Evolutionary conservation across 2,329 filamentous ascomycete genomes (phyloP).

Genomic region (Hypoxylon sp.): DNA sequence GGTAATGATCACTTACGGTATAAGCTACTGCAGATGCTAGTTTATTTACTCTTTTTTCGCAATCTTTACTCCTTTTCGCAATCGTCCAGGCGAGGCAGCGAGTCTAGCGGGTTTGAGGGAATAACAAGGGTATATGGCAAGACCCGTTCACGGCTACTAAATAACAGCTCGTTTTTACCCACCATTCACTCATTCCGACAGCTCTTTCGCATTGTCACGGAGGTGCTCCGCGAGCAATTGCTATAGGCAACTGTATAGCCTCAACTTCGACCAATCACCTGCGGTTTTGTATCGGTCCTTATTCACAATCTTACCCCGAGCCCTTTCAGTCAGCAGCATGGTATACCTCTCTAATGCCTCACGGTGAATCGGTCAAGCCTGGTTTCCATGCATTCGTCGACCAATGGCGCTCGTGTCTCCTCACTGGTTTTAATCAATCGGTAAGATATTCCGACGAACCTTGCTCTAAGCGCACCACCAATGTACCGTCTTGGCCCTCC

Average conservation of each 20-base stretch:
- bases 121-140: constrained; percentile 23
- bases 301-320: constrained; percentile 43
- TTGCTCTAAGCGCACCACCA: constrained; percentile 39
- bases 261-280: constrained; percentile 40
- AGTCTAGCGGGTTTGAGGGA: not conserved
- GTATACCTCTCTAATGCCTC: constrained; percentile 30
- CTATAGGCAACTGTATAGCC: constrained; percentile 41
- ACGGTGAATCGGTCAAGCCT: constrained; percentile 38
- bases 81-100: constrained; percentile 16
- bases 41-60: not conserved
- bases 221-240: constrained; percentile 37
- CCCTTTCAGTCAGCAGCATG: constrained; percentile 42
- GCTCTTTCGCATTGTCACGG: constrained; percentile 36
- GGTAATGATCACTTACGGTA: constrained; percentile 13
- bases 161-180: constrained; percentile 36
- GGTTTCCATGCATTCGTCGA: constrained; percentile 23
- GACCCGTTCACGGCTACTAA: constrained; percentile 23
- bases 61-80: constrained; percentile 3
- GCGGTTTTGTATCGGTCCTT: constrained; percentile 37
- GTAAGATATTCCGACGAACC: constrained; percentile 43
- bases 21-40: constrained; percentile 12
- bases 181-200: constrained; percentile 33
- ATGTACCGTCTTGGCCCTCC: constrained; percentile 31
- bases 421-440: constrained; percentile 40
- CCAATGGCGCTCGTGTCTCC: constrained; percentile 37